phyloP scores from a whole-genome alignment of 805 yeast species.

The Cyberlindnera americana region DNA sequence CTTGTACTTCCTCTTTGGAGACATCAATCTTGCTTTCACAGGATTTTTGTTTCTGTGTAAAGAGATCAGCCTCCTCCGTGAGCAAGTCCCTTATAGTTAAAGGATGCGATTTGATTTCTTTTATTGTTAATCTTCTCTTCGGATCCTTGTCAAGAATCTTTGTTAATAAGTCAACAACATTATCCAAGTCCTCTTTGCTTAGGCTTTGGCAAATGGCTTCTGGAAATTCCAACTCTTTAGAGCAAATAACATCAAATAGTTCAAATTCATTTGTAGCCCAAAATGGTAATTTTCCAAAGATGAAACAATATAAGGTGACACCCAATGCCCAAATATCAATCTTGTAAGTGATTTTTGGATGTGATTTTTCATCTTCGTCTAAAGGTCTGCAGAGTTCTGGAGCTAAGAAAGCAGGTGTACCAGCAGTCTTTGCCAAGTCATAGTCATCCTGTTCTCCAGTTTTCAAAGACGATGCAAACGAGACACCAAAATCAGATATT shows the following conservation, averaged over 20 bases:
- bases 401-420: slow-evolving; percentile 95
- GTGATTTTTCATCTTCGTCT: slow-evolving; percentile 16
- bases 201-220: slow-evolving; percentile 42
- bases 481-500: slow-evolving; percentile 96
- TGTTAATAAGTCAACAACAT: slow-evolving; percentile 52
- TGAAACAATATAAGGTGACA: slow-evolving; percentile 80
- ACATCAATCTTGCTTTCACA: slow-evolving; percentile 45
- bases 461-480: slow-evolving; percentile 54
- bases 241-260: slow-evolving; percentile 76
- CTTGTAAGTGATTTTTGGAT: slow-evolving; percentile 65
- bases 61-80: slow-evolving; percentile 21
- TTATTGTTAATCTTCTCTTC: slow-evolving; percentile 58
- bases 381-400: slow-evolving; percentile 79
- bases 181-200: slow-evolving; percentile 37
- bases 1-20: slow-evolving; percentile 62
- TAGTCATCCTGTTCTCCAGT: slow-evolving; percentile 57
- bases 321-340: slow-evolving; percentile 99
- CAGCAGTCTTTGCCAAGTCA: slow-evolving; percentile 93
- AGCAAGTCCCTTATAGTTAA: slow-evolving; percentile 50
- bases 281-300: slow-evolving; percentile 89
- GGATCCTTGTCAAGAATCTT: slow-evolving; percentile 72
- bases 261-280: slow-evolving; percentile 84
- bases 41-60: slow-evolving; percentile 26
- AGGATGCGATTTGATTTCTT: slow-evolving; percentile 72
- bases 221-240: slow-evolving; percentile 59